These are phyloP conservation scores for Panicum hallii DNA, from an alignment of 202 grass and related monocot species.

Conservation along the genomic window DNA sequence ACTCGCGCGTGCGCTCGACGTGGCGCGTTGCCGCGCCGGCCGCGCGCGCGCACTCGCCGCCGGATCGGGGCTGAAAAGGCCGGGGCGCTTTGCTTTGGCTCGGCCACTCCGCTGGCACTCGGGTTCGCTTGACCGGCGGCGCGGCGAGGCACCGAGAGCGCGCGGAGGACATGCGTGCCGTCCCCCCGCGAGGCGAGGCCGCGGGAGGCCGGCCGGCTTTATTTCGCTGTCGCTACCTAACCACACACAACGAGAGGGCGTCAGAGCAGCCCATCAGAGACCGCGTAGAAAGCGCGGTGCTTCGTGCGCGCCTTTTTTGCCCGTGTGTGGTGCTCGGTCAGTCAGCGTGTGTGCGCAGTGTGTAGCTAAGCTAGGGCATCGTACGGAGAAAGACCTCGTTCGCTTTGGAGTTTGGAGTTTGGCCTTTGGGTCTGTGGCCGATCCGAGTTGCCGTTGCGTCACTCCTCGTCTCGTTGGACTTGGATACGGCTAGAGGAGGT, in stretches of 20 bases:
- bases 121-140: neutral
- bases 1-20: slow-evolving; percentile 11
- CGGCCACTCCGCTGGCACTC: neutral
- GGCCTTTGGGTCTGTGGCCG: slow-evolving; percentile 17
- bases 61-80: neutral
- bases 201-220: slow-evolving; percentile 22
- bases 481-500: too few species aligned
- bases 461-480: too few species aligned
- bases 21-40: neutral
- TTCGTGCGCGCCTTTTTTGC: neutral
- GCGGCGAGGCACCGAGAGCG: too few species aligned
- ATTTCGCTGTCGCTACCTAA: slow-evolving; percentile 53
- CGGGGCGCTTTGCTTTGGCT: neutral
- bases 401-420: neutral
- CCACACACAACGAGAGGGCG: neutral
- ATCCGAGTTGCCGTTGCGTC: slow-evolving; percentile 1
- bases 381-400: neutral
- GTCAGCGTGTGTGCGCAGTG: neutral
- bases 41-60: slow-evolving; percentile 27
- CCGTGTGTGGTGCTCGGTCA: neutral
- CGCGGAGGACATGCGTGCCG: too few species aligned
- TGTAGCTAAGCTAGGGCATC: neutral
- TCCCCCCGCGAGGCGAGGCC: neutral
- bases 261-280: slow-evolving; percentile 11
- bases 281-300: neutral